Conservation (phyloP, 345 rosid species). For the Aegle marmelos region DNA sequence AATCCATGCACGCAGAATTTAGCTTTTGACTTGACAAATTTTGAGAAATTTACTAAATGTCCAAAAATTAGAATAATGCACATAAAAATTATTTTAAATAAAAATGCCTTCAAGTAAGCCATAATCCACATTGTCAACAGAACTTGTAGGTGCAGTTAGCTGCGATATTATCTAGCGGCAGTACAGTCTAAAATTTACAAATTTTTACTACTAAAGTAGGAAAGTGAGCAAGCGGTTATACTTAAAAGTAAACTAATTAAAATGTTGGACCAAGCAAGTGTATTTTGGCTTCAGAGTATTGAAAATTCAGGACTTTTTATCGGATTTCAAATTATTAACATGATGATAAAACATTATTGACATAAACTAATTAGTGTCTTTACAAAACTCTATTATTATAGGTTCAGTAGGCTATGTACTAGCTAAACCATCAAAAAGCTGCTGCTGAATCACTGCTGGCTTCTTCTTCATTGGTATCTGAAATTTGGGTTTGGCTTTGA, state of each 20-base stretch:
- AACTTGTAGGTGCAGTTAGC: no score
- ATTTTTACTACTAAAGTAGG: no score
- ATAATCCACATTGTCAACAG: no score
- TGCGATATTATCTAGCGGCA: background rate
- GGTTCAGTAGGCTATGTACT: background rate
- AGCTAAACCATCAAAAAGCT: background rate
- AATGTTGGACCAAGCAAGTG: background rate
- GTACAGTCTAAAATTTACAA: background rate
- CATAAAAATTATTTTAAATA: no score
- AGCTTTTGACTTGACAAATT: slow-evolving; percentile 12
- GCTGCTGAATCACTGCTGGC: background rate
- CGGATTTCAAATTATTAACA: background rate
- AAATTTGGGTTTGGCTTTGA: background rate
- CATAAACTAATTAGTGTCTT: background rate
- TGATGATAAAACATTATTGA: slow-evolving; percentile 1
- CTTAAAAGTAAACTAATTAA: no score
- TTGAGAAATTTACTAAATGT: background rate
- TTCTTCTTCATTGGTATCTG: background rate
- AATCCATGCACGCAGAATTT: background rate
- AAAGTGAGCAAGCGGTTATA: no score
- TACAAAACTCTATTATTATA: background rate
- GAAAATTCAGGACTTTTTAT: background rate
- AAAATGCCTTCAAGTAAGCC: no score
- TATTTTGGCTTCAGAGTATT: background rate
- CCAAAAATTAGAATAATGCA: no score